Percentiles rank a stretch among this genome's conserved stretches.
phyloP scores from a whole-genome alignment of 495 filamentous ascomycete genomes.

The Terfezia claveryi region DNA sequence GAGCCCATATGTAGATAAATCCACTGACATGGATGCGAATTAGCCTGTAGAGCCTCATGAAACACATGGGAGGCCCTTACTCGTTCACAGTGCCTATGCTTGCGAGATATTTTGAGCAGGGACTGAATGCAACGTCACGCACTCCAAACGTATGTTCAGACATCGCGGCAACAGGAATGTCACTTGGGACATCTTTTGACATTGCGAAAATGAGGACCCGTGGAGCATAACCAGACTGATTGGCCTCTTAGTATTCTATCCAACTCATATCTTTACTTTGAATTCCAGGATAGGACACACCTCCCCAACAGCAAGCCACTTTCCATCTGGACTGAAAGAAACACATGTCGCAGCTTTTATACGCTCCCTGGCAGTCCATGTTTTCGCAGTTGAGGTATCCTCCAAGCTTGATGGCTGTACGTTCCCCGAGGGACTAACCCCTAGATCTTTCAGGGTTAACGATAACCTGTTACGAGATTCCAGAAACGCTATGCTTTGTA shows the following conservation, averaged over 20 bases:
- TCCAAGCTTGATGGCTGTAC: slow-evolving; percentile 24
- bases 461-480: slow-evolving; percentile 38
- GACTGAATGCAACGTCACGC: slow-evolving; percentile 67
- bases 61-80: slow-evolving; percentile 9
- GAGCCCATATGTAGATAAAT: slow-evolving; percentile 76
- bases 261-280: neutral
- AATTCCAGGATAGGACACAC: slow-evolving; percentile 21
- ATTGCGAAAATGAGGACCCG: slow-evolving; percentile 77
- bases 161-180: slow-evolving; percentile 64
- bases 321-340: slow-evolving; percentile 72
- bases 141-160: slow-evolving; percentile 84
- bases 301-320: slow-evolving; percentile 78
- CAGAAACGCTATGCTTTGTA: slow-evolving; percentile 15
- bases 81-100: slow-evolving; percentile 75
- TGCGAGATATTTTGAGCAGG: slow-evolving; percentile 67
- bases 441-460: slow-evolving; percentile 33
- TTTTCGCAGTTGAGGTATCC: slow-evolving; percentile 43
- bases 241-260: slow-evolving; percentile 10
- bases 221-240: slow-evolving; percentile 69
- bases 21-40: slow-evolving; percentile 24
- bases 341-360: slow-evolving; percentile 94
- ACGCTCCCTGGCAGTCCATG: slow-evolving; percentile 66
- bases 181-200: slow-evolving; percentile 46
- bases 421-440: slow-evolving; percentile 23
- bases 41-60: neutral